Evolutionary conservation across 805 yeast genomes (phyloP), one percentile per base, ranked within the genome.

Genomic region (Candida pseudoglaebosa): DNA sequence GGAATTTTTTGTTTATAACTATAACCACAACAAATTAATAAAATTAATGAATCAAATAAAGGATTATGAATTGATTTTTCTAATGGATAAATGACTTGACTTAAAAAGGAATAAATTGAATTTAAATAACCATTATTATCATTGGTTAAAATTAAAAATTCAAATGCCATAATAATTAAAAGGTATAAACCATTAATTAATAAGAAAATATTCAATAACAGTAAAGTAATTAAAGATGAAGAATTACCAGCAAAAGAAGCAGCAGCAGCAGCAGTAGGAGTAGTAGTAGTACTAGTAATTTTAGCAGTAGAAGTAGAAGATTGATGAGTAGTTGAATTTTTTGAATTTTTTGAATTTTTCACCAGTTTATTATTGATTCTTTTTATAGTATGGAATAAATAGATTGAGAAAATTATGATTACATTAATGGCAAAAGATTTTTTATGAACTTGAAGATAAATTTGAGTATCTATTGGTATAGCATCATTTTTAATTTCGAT

Each of bases 401-500:
- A 26, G 12, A 26, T n/a, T n/a, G 29, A 10, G 29, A 26, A 26
- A 10, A 26, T 26, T 5, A 26, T 5, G 5, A 26, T 5, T 5
- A 26, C 6, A 26, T 26, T 26, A 10, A 13, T 28, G 5, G 18
- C 28, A 5, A 13, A 12, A 4, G 17, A 16, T n/a, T 22, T 33
- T 4, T 4, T 8, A 16, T 22, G 36, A 4, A 21, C 36, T 12
- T 33, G n/a, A 17, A 33, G 14, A 22, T 33, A 24, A 21, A 28
- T 33, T 21, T 28, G 36, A 4, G 36, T 10, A 26, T 33, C 38
- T 18, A 38, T 32, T 19, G 38, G 42, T 12, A 29, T n/a, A 13
- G 32, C n/a, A 21, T 38, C 45, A 28, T 42, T 20, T 18, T 33
- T 38, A 15, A 42, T 30, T 13, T 33, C 37, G 20, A 42, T 15